phyloP scores from a whole-genome alignment of 2,329 filamentous ascomycete species.

The Penicillium sp. region DNA sequence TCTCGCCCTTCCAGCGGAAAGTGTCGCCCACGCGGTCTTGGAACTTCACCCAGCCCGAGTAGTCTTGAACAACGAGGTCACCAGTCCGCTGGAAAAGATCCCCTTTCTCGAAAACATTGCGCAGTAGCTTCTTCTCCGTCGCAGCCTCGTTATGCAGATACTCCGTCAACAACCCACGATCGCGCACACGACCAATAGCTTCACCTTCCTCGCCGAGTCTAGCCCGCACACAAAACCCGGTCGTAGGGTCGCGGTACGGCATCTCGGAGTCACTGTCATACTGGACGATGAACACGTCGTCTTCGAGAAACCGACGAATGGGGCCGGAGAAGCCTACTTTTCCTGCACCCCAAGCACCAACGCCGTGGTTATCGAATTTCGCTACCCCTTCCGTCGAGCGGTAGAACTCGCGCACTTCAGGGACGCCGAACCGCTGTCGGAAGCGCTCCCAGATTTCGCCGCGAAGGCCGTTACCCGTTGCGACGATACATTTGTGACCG shows the following conservation, averaged over 20 bases:
- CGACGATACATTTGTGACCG: conserved; percentile 46
- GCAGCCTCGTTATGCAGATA: conserved; percentile 44
- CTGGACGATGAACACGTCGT: conserved; percentile 44
- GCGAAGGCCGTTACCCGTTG: conserved; percentile 49
- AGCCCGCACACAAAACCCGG: conserved; percentile 44
- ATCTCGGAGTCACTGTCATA: conserved; percentile 44
- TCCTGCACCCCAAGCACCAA: conserved; percentile 43
- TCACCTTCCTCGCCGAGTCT: conserved; percentile 45
- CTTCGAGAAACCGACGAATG: conserved; percentile 41
- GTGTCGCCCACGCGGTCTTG: conserved; percentile 45
- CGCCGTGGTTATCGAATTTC: conserved; percentile 47
- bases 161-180: conserved; percentile 40
- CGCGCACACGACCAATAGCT: conserved; percentile 45
- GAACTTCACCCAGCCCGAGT: conserved; percentile 46
- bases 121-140: conserved; percentile 46
- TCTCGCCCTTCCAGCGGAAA: conserved; percentile 46
- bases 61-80: conserved; percentile 45
- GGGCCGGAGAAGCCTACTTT: conserved; percentile 47
- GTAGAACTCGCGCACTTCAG: conserved; percentile 51
- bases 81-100: conserved; percentile 48
- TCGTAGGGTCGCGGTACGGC: conserved; percentile 44
- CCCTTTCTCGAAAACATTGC: conserved; percentile 47
- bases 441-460: conserved; percentile 51
- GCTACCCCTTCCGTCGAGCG: conserved; percentile 48
- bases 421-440: conserved; percentile 43